A percentile compares a stretch with the other conserved stretches of the same genome.
Conservation (phyloP, 2,329 filamentous ascomycete species). For the Pyrenochaeta sp. region DNA sequence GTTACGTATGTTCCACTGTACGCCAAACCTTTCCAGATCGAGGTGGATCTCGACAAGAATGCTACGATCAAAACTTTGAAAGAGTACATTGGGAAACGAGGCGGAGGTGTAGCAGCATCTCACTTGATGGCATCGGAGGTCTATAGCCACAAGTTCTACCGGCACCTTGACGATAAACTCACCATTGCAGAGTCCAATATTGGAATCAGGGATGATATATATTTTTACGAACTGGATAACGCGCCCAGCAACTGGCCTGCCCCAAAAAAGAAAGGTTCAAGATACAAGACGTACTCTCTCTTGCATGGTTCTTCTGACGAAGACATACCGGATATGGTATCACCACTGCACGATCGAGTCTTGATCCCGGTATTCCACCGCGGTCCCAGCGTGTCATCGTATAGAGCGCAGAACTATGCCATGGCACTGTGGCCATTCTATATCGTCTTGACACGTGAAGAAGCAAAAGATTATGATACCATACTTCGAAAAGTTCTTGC, state of each 20-base stretch:
- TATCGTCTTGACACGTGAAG: conserved; percentile 77
- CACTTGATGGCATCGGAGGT: conserved; percentile 83
- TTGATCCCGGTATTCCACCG: conserved; percentile 77
- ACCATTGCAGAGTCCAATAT: conserved; percentile 77
- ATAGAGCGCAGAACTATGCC: conserved; percentile 44
- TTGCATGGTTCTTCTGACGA: conserved; percentile 54
- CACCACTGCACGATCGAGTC: conserved; percentile 70
- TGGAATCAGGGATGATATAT: conserved; percentile 66
- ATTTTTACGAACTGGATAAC: conserved; percentile 79
- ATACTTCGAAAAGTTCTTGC: conserved; percentile 83
- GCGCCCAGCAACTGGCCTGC: conserved; percentile 80
- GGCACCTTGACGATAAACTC: conserved; percentile 74
- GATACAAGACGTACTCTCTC: conserved; percentile 56
- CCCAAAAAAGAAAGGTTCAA: conserved; percentile 58
- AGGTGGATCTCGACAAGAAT: conserved; percentile 82
- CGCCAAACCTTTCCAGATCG: conserved; percentile 73
- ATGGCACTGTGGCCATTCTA: conserved; percentile 66
- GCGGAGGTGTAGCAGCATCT: conserved; percentile 61
- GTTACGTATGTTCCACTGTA: conserved; percentile 82
- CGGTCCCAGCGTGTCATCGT: conserved; percentile 46
- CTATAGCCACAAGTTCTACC: conserved; percentile 85
- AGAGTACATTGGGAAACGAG: conserved; percentile 65
- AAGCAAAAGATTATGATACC: conserved; percentile 72
- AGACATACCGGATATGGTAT: conserved; percentile 64
- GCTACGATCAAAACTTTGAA: conserved; percentile 74